Base-by-base conservation (phyloP, 352 stramenopile species). In the Pythium myriotylum region DNA sequence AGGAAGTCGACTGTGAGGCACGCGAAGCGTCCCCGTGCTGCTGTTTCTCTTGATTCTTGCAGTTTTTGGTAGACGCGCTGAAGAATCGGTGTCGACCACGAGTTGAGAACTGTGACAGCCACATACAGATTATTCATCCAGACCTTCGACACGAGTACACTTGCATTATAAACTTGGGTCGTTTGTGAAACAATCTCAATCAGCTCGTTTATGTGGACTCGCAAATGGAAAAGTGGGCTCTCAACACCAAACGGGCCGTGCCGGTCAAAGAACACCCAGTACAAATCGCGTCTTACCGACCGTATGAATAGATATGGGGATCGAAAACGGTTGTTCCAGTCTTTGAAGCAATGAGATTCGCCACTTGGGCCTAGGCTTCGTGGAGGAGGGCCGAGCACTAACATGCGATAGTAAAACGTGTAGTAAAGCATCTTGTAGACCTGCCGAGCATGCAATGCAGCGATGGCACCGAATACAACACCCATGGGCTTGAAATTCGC, bases 71-170 rank as follows among this genome's bases (percentile, higher is more conserved):
- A 62, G 1, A 75, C 17, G 32, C 56, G 22, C 16, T 50, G 67
- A 16, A 81, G n/a, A 2, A 68, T 26, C 17, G 69, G 70, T 2
- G 69, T 77, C 0, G 66, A 68, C 62, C 71, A 78, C 39, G 62
- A 77, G 24, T 79, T 85, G 22, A 60, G 22, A n/a, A 79, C 68
- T 13, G 79, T 65, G n/a, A 86, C 26, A 6, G 19, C 49, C 14
- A 87, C 77, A 2, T 70, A 82, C 6, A 71, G 26, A 41, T 76
- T 68, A 46, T 89, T 89, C 49, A 86, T 72, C 76, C 75, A 86
- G 13, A 67, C 51, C 14, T 68, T 69, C 0, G 77, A 63, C n/a
- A 89, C 71, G 0, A 76, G 48, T 1, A 67, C 45, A 33, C 79
- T 87, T 26, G 70, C 73, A 7, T 65, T 58, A 55, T 85, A 85